These are phyloP conservation scores for Cruciata laevipes DNA, from an alignment of 257 asterid genomes.

Conservation along the genomic window DNA sequence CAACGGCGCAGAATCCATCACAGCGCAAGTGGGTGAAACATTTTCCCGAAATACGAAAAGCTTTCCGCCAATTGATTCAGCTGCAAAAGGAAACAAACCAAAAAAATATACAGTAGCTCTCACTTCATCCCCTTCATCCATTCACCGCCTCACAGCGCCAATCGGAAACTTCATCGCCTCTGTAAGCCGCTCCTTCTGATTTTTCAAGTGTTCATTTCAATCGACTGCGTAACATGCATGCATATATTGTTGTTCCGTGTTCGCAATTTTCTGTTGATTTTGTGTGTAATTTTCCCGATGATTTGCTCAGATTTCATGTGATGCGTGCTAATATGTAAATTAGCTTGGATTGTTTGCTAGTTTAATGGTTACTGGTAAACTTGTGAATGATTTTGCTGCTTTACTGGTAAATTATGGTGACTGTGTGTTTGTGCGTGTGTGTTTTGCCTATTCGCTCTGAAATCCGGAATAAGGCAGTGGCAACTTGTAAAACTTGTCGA, in stretches of 20 bases:
- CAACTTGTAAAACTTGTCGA: neutral
- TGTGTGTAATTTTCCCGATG: neutral
- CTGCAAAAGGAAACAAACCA: neutral
- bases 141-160: conserved; percentile 19
- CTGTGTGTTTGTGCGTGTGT: neutral
- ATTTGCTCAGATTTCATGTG: conserved; percentile 1
- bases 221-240: conserved; percentile 9
- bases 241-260: neutral
- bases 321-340: neutral
- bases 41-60: conserved; percentile 9
- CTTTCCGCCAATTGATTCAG: neutral
- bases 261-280: neutral
- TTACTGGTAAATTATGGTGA: neutral
- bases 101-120: neutral
- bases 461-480: neutral
- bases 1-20: conserved; percentile 21
- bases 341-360: conserved; percentile 3
- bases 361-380: neutral
- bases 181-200: conserved; percentile 5
- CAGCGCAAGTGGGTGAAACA: conserved; percentile 7
- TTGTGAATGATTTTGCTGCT: neutral
- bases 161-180: conserved; percentile 8
- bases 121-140: neutral
- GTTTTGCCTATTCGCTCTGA: too few species aligned
- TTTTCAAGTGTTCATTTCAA: conserved; percentile 2